Base-by-base conservation (phyloP, 176 grass and related monocot species). In the Oryza meridionalis region DNA sequence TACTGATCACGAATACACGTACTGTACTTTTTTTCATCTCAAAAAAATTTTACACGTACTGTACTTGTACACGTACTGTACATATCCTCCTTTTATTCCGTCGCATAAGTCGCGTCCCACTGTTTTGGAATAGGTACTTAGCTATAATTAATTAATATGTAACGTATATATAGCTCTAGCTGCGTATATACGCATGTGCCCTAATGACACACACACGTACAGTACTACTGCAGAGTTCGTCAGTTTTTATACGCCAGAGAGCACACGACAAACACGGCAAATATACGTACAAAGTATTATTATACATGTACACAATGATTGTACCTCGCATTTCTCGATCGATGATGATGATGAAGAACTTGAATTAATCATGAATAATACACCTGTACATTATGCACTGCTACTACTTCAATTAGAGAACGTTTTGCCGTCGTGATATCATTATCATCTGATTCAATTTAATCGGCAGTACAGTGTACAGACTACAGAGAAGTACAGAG, bases 1-100 rank as follows among this genome's bases (percentile, higher is more conserved):
- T 47, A 79, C 81, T 88, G 81, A 84, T 84, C 81, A 79, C 35
- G 6, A 2, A n/a, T 37, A 37, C 64, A 69, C 76, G 63, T 63
- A 81, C 82, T 73, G 71, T 81, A 84, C 76, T 1, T 29, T 43
- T 42, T 43, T 10, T 43, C 9, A 2, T 9, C 42, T 43, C 0
- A 43, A 43, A 43, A 43, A 43, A 40, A 38, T 5, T 5, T 40
- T 40, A 37, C 64, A 75, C 76, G 63, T 63, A 85, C 82, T 73
- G 71, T 80, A 84, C 76, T 2, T 29, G 38, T 65, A 72, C n/a
- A 12, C 0, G 21, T 61, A 61, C n/a, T 62, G 4, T 22, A 62
- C 58, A 62, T 24, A 62, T 58, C 63, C 27, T 7, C 59, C 64
- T 69, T 69, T 69, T 76, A 76, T 85, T 81, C 77, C 58, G 80